phyloP scores from a whole-genome alignment of 1,284 basidiomycete genomes.

The Irpex lacteus region DNA sequence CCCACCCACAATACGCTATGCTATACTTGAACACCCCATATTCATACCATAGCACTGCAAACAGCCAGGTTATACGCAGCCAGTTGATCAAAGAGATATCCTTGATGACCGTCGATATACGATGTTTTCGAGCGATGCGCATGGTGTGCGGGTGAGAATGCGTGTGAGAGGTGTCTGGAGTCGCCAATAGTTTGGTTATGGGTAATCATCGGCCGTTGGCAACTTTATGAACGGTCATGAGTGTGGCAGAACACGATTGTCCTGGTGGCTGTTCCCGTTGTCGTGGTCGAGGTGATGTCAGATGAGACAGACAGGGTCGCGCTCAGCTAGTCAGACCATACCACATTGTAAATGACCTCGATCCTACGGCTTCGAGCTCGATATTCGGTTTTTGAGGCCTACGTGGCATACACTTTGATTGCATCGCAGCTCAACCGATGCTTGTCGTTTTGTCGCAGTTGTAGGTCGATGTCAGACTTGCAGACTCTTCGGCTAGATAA shows the following conservation, averaged over 20 bases:
- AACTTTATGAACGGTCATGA: background rate
- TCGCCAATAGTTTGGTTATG: background rate
- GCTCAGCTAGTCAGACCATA: background rate
- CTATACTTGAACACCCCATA: constrained; percentile 51
- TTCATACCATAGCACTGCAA: constrained; percentile 68
- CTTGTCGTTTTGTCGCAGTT: no score
- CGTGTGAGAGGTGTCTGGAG: background rate
- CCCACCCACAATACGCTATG: constrained; percentile 53
- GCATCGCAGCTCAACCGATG: no score
- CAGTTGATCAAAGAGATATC: constrained; percentile 16
- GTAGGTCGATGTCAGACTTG: no score
- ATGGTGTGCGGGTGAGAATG: background rate
- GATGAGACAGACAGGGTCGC: background rate
- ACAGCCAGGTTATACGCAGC: constrained; percentile 56
- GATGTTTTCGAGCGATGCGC: background rate
- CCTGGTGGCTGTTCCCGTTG: background rate
- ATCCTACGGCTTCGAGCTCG: no score
- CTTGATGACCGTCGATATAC: background rate
- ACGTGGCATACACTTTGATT: no score
- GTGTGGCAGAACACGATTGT: background rate
- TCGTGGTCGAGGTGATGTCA: background rate
- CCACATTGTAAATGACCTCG: background rate
- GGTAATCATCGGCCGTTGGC: background rate
- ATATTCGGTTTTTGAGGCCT: no score
- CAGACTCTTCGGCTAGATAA: no score